Base-by-base conservation (phyloP, 257 asterid species). In the Solanum rostratum region DNA sequence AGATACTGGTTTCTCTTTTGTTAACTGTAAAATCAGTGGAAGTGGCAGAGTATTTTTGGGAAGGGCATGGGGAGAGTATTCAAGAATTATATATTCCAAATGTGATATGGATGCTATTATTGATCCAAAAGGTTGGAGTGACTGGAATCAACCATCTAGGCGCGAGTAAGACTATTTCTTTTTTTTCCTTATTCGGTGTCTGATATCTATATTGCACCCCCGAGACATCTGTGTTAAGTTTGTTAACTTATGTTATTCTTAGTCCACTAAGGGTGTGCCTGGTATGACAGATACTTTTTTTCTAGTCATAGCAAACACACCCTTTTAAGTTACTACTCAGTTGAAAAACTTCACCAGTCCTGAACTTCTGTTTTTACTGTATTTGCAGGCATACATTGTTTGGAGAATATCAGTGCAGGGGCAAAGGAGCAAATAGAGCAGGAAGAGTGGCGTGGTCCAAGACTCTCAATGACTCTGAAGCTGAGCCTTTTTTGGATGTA, bases 1-100 rank as follows among this genome's bases (percentile, higher is more conserved):
- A 13, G 97, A 94, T 45, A 93, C 97, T 0, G 99, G 99, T 14
- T 95, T 92, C 86, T 92, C 98, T 12, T 96, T 96, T 20, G 92
- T 92, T 7, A 87, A 92, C 30, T 95, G 99, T 54, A 87, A 85
- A 0, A 84, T 96, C 11, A 79, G 68, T 7, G 99, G 99, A 46
- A 88, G 81, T 7, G 97, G 96, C 4, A 46, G 30, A 1, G 79
- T 91, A 4, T 89, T 86, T 46, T 60, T 96, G 85, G 98, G 98
- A 14, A 87, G 99, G 81, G 98, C 99, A 5, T 96, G 98, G 99
- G 98, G 97, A 18, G 55, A 82, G 24, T 93, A 90, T 85, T 91
- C 99, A 3, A 49, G 91, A n/a, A 83, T 89, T 29, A 85, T 91
- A 19, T 95, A 91, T 29, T 89, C 97, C 1, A 87, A 90, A 22